Percentiles rank a stretch among this genome's conserved stretches.
These are phyloP conservation scores for Ceratobasidium sp. DNA, from an alignment of 1,284 basidiomycete genomes.

Conservation along the genomic window DNA sequence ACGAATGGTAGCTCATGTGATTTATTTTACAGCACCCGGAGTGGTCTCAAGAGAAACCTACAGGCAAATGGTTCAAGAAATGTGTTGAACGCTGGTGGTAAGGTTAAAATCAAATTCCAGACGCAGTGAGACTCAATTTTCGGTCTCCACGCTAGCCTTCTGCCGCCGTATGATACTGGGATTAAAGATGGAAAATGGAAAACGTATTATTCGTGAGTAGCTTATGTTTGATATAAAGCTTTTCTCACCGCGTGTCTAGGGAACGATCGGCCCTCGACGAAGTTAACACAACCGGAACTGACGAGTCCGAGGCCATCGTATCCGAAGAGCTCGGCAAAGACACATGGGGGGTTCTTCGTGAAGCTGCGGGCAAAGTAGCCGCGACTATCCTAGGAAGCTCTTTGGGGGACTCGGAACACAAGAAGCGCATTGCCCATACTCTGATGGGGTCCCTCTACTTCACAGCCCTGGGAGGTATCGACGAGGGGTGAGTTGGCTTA, in stretches of 20 bases:
- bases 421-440: constrained; percentile 17
- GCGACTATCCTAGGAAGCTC: constrained; percentile 12
- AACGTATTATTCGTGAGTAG: constrained; percentile 31
- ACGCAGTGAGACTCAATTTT: neutral
- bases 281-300: constrained; percentile 12
- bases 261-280: constrained; percentile 34
- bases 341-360: constrained; percentile 25
- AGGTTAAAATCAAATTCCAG: neutral
- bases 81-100: constrained; percentile 40
- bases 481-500: constrained; percentile 9
- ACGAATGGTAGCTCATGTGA: neutral
- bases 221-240: neutral
- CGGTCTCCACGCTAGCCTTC: constrained; percentile 15
- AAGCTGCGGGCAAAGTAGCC: constrained; percentile 22
- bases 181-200: constrained; percentile 42
- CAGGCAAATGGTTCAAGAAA: constrained; percentile 19
- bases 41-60: constrained; percentile 28
- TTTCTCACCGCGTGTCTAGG: no score
- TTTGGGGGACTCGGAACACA: constrained; percentile 22
- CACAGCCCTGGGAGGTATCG: constrained; percentile 8
- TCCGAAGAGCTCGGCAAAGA: constrained; percentile 3
- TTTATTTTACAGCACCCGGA: neutral
- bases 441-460: constrained; percentile 38
- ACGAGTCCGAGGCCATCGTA: constrained; percentile 15
- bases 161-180: constrained; percentile 18